Base-by-base conservation (phyloP, 805 yeast genomes). In the Ogataea thermomethanolica region DNA sequence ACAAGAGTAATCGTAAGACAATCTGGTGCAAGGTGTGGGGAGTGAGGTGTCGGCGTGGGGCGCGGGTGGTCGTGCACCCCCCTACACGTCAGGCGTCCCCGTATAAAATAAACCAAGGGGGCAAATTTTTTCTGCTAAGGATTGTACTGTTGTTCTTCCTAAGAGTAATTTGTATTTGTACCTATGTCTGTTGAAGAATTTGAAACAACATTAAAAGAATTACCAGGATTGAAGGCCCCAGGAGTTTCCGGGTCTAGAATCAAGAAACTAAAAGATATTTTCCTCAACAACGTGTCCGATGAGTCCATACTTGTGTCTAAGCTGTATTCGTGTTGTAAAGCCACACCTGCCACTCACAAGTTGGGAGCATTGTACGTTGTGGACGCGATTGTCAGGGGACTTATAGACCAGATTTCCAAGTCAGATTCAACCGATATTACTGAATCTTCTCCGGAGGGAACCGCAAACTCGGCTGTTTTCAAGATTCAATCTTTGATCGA, bases 201-300 rank as follows among this genome's bases (percentile, higher is more conserved):
- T 53, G 77, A 73, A 48, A 48, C 63, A 34, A 66, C 69, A 24
- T 62, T 75, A 43, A 70, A 68, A 48, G 80, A 76, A 55, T 59
- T 77, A 39, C 68, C 74, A 22, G 70, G 74, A 5, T 65, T 84
- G 53, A 83, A 81, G 64, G 78, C 96, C 11, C 91, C 91, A 10
- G 98, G 99, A 45, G 93, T 91, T 38, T 89, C 97, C 22, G 98
- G 98, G 31, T 80, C 95, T 41, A 88, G 96, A 68, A 93, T 91
- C 64, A 86, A 86, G 62, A 81, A 81, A 56, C 70, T 90, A 58
- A 85, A 91, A 33, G 84, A 85, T 42, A 61, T 85, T 46, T 95
- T 96, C 42, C 70, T 81, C 45, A 75, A 74, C 50, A 77, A 88
- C 61, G 83, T 84, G 28, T 44, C 46, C 33, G 58, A 60, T 29